A percentile compares a stretch with the other conserved stretches of the same genome.
phyloP scores from a whole-genome alignment of 768 basidiomycete genomes.

The Scleroderma citrinum region DNA sequence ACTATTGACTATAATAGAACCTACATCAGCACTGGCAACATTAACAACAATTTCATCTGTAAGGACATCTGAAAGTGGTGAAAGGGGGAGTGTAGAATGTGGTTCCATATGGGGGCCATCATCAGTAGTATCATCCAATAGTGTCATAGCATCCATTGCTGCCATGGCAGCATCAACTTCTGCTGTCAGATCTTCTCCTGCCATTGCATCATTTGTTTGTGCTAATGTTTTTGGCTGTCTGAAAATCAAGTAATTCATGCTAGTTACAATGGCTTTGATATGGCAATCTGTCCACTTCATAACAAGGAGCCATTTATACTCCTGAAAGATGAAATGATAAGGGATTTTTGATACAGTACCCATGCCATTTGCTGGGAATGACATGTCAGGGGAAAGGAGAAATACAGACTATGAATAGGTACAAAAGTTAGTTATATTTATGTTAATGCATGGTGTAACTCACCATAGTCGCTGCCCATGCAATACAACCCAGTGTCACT shows the following conservation, averaged over 20 bases:
- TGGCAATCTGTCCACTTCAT: background rate
- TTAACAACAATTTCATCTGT: background rate
- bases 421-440: too few relatives aligned
- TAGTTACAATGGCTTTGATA: background rate
- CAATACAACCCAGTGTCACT: background rate
- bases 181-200: background rate
- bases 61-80: background rate
- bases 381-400: background rate
- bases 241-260: background rate
- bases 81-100: background rate
- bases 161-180: background rate
- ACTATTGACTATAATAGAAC: too few relatives aligned
- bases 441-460: background rate
- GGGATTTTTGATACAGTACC: background rate
- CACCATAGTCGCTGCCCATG: slow-evolving; percentile 1
- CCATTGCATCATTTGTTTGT: background rate
- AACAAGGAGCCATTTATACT: background rate
- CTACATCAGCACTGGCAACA: too few relatives aligned
- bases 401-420: background rate
- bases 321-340: background rate
- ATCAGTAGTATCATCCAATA: background rate
- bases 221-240: background rate
- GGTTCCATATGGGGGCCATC: background rate
- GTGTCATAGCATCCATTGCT: background rate
- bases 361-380: background rate